Base-by-base conservation (phyloP, 352 stramenopile species). In the Pythium grandisporangium region DNA sequence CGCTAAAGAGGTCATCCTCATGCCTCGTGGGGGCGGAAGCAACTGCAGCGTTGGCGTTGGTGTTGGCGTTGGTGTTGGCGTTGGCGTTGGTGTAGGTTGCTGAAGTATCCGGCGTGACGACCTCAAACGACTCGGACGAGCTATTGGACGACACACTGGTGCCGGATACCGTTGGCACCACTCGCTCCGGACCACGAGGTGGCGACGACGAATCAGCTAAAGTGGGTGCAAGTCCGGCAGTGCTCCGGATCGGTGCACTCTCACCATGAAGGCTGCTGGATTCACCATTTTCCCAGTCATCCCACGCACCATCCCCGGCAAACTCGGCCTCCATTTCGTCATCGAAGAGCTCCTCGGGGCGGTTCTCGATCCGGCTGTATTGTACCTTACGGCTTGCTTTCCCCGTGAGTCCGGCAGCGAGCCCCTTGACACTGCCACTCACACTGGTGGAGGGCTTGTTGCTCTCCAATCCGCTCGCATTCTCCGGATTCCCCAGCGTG, bases 1-100 rank as follows among this genome's bases (percentile, higher is more conserved):
- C 77, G 40, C 73, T 91, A 49, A 91, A 91, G 29, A 91, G 57
- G 38, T 91, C 74, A 30, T 86, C 68, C 19, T 68, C 66, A 3
- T 44, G 51, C 69, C 63, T 30, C 34, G 41, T 21, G 58, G 46
- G 20, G 44, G 27, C 21, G 27, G 30, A 17, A 27, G 34, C 25
- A 23, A 30, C 25, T 7, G 47, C 38, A 16, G 30, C 23, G 36
- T 51, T 48, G 32, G 20, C 7, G n/a, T 37, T 27, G 29, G 8
- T n/a, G 13, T 23, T 21, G 52, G n/a, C 25, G 12, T 41, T 37
- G 21, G 21, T 42, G 36, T 19, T 26, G 42, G 38, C 26, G n/a
- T n/a, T n/a, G 51, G 44, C 26, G 49, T 56, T 25, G 44, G 30
- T 5, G 51, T 53, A 17, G 53, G 38, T 26, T 61, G 44, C n/a